A percentile compares a stretch with the other conserved stretches of the same genome.
Evolutionary conservation across 2,329 filamentous ascomycete species (phyloP).

Genomic region (Fusarium multiceps): DNA sequence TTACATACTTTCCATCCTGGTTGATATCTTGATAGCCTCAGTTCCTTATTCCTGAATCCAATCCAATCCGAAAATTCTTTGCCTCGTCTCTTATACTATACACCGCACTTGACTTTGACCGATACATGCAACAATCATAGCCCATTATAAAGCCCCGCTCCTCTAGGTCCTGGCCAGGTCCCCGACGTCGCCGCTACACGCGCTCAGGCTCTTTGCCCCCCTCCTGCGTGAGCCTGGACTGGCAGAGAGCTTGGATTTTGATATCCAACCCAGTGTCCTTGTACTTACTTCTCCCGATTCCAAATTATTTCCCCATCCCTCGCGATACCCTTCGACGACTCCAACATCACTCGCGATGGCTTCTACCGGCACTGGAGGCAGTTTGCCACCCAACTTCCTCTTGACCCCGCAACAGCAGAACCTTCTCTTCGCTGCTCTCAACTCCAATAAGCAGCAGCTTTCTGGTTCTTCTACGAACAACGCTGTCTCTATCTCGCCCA

Average conservation of each 20-base stretch:
- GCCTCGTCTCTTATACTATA: conserved; percentile 1
- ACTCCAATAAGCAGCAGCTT: conserved; percentile 68
- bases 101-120: conserved; percentile 16
- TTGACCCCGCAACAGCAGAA: conserved; percentile 82
- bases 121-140: conserved; percentile 14
- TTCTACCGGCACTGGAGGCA: conserved; percentile 58
- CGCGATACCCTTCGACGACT: conserved; percentile 9
- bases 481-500: conserved; percentile 58
- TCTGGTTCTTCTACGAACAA: conserved; percentile 53
- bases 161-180: conserved; percentile 18
- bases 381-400: conserved; percentile 67
- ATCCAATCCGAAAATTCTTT: conserved; percentile 40
- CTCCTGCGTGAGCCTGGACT: conserved; percentile 40
- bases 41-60: conserved; percentile 23
- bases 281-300: conserved; percentile 16
- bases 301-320: conserved; percentile 4
- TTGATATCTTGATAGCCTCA: conserved; percentile 21
- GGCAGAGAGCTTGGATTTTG: conserved; percentile 44
- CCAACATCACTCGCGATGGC: conserved; percentile 56
- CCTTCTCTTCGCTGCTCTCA: conserved; percentile 79
- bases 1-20: conserved; percentile 31
- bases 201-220: conserved; percentile 43
- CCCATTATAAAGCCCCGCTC: conserved; percentile 27
- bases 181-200: conserved; percentile 40
- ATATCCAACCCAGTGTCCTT: conserved; percentile 26